Base-by-base conservation (phyloP, 495 filamentous ascomycete species). In the Penicillium silybi region DNA sequence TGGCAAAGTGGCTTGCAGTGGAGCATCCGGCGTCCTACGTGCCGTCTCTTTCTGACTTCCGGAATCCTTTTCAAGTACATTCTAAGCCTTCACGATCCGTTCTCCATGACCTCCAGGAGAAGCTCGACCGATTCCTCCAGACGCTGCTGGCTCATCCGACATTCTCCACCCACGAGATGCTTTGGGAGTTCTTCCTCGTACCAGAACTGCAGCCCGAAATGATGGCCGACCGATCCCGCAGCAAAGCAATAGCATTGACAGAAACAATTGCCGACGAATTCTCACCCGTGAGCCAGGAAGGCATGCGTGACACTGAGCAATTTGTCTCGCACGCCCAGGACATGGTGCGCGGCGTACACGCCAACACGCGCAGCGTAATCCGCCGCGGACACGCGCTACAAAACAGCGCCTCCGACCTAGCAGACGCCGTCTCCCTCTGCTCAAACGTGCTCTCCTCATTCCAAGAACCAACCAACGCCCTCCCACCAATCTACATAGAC, bases 151-250 rank as follows among this genome's bases (percentile, higher is more conserved):
- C 82, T 0, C 95, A 99, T 62, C 87, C 95, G 3, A 97, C 93
- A 5, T 97, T 99, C 66, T 83, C 90, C 1, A 97, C 89, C 0
- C 95, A 97, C 63, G 95, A 99, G 73, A 88, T 97, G 79, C 76
- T 99, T 6, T 99, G 95, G 95, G 95, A 99, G 59, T 99, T 99
- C 71, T 95, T 99, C 68, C 80, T 99, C 2, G 92, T 97, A 15
- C 95, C 95, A 2, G 95, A 99, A 50, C 79, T 97, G 17, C 90
- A 96, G 59, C 80, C 88, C 3, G 83, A 91, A 15, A 86, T 88
- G 82, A 90, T 97, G 82, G 88, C 86, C 19, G 87, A 96, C 63
- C 81, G 95, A 23, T 93, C 87, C 54, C 84, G 81, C 35, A 81
- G 86, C 46, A 99, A 99, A 68, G 90, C 90, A 3, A 84, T 89